A percentile compares a stretch with the other conserved stretches of the same genome.
phyloP scores from a whole-genome alignment of 495 filamentous ascomycete genomes.

The Lophiostoma macrostomum region DNA sequence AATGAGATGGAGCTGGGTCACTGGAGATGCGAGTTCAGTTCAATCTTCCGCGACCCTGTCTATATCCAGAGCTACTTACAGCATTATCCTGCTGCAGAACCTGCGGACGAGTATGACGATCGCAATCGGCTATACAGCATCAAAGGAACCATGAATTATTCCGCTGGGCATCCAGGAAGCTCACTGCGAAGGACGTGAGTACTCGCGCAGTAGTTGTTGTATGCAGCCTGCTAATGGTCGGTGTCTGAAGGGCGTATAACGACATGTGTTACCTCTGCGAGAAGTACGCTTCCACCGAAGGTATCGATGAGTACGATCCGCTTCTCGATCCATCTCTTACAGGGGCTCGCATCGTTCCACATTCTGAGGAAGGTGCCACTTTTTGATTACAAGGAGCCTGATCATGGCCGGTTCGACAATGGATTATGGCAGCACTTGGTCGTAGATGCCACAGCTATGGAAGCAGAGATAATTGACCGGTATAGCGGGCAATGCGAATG shows the following conservation, averaged over 20 bases:
- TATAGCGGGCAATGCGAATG: too few relatives aligned
- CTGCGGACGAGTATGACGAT: slow-evolving; percentile 16
- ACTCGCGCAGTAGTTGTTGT: background rate
- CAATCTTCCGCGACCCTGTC: background rate
- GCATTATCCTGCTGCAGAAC: slow-evolving; percentile 7
- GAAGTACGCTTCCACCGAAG: slow-evolving; percentile 39
- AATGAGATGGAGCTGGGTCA: slow-evolving; percentile 24
- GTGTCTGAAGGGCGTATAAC: slow-evolving; percentile 41
- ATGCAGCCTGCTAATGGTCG: too few relatives aligned
- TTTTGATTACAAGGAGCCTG: too few relatives aligned
- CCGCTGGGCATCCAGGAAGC: slow-evolving; percentile 40
- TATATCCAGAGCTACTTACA: slow-evolving; percentile 8
- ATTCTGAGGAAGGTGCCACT: background rate
- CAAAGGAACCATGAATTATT: slow-evolving; percentile 37
- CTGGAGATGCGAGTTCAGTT: slow-evolving; percentile 11
- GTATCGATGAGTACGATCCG: slow-evolving; percentile 37
- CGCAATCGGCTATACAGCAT: slow-evolving; percentile 26
- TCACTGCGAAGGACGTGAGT: slow-evolving; percentile 36
- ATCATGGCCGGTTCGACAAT: too few relatives aligned
- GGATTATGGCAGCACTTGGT: too few relatives aligned
- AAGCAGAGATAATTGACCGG: too few relatives aligned
- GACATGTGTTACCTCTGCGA: slow-evolving; percentile 44
- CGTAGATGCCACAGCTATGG: too few relatives aligned
- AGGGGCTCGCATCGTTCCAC: background rate
- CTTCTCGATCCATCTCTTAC: slow-evolving; percentile 15